Percentiles rank a stretch among this genome's conserved stretches.
phyloP scores from a whole-genome alignment of 495 filamentous ascomycete species.

The Trichoderma reesei region DNA sequence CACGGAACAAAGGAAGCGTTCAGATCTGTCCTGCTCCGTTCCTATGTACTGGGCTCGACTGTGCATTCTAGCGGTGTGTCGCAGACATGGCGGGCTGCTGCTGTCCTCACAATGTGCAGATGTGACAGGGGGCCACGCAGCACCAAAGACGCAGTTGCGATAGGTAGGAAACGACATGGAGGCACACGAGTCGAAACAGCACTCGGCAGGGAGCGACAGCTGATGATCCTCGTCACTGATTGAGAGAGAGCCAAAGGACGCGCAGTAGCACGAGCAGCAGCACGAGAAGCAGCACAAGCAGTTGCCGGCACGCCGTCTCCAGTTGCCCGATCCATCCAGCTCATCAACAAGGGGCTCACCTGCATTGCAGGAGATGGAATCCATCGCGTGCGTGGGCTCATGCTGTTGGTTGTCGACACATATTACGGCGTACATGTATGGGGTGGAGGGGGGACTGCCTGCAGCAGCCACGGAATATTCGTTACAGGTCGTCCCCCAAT shows the following conservation, averaged over 20 bases:
- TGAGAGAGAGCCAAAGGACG: too few species aligned
- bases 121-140: not conserved
- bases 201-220: not conserved
- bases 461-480: too few species aligned
- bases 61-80: slow-evolving; percentile 6
- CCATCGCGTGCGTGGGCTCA: not conserved
- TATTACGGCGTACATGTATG: not conserved
- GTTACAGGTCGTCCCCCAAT: too few species aligned
- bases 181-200: not conserved
- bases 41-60: too few species aligned
- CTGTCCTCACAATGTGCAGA: too few species aligned
- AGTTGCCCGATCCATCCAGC: not conserved
- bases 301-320: not conserved
- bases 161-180: not conserved
- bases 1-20: not conserved
- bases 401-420: not conserved
- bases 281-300: not conserved
- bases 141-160: not conserved
- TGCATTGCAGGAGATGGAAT: not conserved
- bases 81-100: not conserved
- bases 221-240: not conserved
- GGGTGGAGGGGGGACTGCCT: not conserved
- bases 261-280: not conserved
- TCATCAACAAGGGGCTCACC: not conserved
- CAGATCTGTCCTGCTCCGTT: too few species aligned